Evolutionary conservation across 306 rosid genomes (phyloP).

Genomic region (Clitoria ternatea): DNA sequence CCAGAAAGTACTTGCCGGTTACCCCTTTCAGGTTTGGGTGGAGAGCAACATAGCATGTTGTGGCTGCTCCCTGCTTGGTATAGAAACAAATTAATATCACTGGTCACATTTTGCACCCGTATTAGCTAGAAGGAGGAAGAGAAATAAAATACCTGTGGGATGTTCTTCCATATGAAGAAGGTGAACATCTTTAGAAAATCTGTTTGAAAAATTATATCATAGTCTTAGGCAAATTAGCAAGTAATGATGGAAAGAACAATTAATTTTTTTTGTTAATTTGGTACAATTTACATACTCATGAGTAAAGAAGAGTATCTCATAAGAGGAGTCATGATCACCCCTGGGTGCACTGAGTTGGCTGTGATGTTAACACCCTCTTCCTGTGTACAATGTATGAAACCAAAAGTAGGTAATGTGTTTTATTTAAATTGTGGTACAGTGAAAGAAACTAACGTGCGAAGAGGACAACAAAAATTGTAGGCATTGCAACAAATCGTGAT

Average conservation of each 20-base stretch:
- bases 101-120: background rate
- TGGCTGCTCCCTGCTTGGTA: conserved; percentile 71
- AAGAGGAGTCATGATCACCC: conserved; percentile 88
- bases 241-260: background rate
- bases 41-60: conserved; percentile 78
- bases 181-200: conserved; percentile 57
- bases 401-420: background rate
- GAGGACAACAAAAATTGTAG: too few relatives aligned
- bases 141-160: conserved; percentile 63
- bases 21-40: conserved; percentile 73
- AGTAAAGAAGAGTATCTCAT: conserved; percentile 76
- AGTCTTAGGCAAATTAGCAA: background rate
- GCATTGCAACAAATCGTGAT: background rate
- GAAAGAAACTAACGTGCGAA: too few relatives aligned
- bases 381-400: conserved; percentile 30
- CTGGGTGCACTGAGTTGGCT: conserved; percentile 84
- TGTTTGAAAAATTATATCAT: conserved; percentile 17
- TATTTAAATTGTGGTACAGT: background rate
- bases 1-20: conserved; percentile 63
- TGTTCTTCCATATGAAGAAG: conserved; percentile 71
- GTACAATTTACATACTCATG: conserved; percentile 55
- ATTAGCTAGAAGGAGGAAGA: background rate
- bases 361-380: conserved; percentile 81
- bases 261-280: background rate
- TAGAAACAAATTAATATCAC: background rate